A percentile compares a stretch with the other conserved stretches of the same genome.
Conservation (phyloP, 2,329 filamentous ascomycete species). For the Alternaria rosae region DNA sequence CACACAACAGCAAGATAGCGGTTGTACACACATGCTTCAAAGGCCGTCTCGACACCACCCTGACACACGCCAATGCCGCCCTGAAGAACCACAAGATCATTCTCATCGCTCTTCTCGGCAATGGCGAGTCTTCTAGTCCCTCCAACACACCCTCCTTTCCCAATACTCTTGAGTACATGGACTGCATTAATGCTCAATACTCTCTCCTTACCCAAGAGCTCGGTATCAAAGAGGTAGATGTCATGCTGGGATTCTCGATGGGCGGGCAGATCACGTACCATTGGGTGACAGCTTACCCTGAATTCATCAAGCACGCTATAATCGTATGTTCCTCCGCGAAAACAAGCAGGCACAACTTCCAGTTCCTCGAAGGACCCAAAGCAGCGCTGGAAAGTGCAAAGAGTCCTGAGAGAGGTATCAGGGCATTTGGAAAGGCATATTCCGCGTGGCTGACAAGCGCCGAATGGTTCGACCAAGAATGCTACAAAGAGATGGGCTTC, state of each 20-base stretch:
- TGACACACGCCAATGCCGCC: slow-evolving; percentile 56
- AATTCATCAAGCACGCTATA: slow-evolving; percentile 54
- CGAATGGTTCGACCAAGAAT: slow-evolving; percentile 51
- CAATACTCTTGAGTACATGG: slow-evolving; percentile 54
- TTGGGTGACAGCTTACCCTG: slow-evolving; percentile 59
- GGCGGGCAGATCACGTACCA: slow-evolving; percentile 64
- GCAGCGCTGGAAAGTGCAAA: slow-evolving; percentile 55
- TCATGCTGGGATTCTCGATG: slow-evolving; percentile 65
- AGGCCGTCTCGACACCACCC: slow-evolving; percentile 59
- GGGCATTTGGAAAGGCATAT: slow-evolving; percentile 51
- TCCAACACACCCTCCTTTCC: slow-evolving; percentile 60
- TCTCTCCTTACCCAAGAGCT: slow-evolving; percentile 52
- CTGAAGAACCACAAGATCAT: slow-evolving; percentile 60
- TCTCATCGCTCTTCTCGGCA: slow-evolving; percentile 61
- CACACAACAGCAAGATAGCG: slow-evolving; percentile 30
- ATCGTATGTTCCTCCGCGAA: slow-evolving; percentile 61
- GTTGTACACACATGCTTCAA: slow-evolving; percentile 65
- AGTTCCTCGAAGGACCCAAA: slow-evolving; percentile 64
- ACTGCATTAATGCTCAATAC: slow-evolving; percentile 62
- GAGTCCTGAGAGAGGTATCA: slow-evolving; percentile 47
- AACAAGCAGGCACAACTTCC: slow-evolving; percentile 62
- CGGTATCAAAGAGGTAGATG: slow-evolving; percentile 53
- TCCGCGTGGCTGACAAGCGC: slow-evolving; percentile 52
- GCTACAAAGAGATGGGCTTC: slow-evolving; percentile 47
- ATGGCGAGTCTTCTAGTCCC: slow-evolving; percentile 62